Evolutionary conservation across 306 rosid genomes (phyloP), one percentile per base, ranked within the genome.

Genomic region (Lathyrus tuberosus): DNA sequence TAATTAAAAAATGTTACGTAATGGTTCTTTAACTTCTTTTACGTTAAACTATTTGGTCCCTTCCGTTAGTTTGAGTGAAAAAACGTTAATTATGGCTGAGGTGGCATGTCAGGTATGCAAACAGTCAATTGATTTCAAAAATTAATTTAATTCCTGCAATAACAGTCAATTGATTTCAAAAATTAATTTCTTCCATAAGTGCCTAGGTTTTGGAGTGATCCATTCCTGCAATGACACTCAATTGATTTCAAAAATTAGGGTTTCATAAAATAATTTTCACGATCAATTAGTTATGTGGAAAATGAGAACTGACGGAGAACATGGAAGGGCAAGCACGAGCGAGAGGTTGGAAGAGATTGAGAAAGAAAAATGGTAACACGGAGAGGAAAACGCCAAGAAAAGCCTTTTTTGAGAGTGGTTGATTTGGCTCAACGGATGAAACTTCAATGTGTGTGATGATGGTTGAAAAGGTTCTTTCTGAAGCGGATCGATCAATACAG

Each of bases 151-250:
- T n/a, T n/a, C n/a, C n/a, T n/a, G n/a, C n/a, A n/a, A n/a, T n/a
- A n/a, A n/a, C n/a, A n/a, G n/a, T n/a, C n/a, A n/a, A n/a, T n/a
- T n/a, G n/a, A n/a, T n/a, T n/a, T n/a, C n/a, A n/a, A n/a, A n/a
- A n/a, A n/a, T n/a, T n/a, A n/a, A n/a, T n/a, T n/a, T n/a, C n/a
- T n/a, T n/a, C n/a, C n/a, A n/a, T n/a, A n/a, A n/a, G n/a, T 94
- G 99, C 75, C 82, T 94, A 31, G 99, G 93, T 67, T 81, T 94
- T n/a, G 96, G 96, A 83, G 86, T 78, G 85, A 78, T 88, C 96
- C 89, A 84, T 57, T 94, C 99, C 96, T 91, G 89, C n/a, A n/a
- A n/a, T n/a, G n/a, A n/a, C n/a, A n/a, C n/a, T n/a, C n/a, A n/a
- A n/a, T n/a, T n/a, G 62, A 40, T 68, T 72, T 35, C 16, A 62